A percentile compares a stretch with the other conserved stretches of the same genome.
Conservation (phyloP, 352 stramenopile genomes). For the Globisporangium yorkense region DNA sequence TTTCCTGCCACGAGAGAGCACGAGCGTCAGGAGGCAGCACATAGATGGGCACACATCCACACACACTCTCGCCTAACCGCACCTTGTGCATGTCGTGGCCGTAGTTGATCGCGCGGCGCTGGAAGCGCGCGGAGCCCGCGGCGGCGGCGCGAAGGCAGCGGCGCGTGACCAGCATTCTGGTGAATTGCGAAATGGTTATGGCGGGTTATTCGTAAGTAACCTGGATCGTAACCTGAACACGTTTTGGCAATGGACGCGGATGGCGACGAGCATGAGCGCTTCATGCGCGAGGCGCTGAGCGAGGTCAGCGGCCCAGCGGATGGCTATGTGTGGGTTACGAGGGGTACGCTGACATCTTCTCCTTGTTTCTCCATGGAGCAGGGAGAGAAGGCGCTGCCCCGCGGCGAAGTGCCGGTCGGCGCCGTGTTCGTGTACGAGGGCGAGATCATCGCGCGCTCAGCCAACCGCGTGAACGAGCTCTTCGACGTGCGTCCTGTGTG, state of each 20-base stretch:
- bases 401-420: constrained; percentile 88
- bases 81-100: constrained; percentile 83
- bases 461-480: constrained; percentile 87
- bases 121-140: constrained; percentile 1
- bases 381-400: constrained; percentile 68
- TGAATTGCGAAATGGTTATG: neutral
- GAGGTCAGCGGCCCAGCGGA: constrained; percentile 27
- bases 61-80: neutral
- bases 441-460: constrained; percentile 70
- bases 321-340: neutral
- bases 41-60: neutral
- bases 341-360: too few species aligned
- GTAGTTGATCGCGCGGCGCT: constrained; percentile 67
- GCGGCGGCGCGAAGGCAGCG: constrained; percentile 12
- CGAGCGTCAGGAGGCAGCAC: neutral
- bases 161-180: constrained; percentile 3
- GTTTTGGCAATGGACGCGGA: constrained; percentile 1
- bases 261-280: constrained; percentile 28
- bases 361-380: constrained; percentile 11
- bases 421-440: constrained; percentile 86
- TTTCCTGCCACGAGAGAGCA: constrained; percentile 46
- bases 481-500: constrained; percentile 49
- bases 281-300: constrained; percentile 66
- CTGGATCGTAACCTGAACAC: neutral
- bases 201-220: neutral